Evolutionary conservation across 306 rosid genomes (phyloP).

Genomic region (Styphnolobium japonicum): DNA sequence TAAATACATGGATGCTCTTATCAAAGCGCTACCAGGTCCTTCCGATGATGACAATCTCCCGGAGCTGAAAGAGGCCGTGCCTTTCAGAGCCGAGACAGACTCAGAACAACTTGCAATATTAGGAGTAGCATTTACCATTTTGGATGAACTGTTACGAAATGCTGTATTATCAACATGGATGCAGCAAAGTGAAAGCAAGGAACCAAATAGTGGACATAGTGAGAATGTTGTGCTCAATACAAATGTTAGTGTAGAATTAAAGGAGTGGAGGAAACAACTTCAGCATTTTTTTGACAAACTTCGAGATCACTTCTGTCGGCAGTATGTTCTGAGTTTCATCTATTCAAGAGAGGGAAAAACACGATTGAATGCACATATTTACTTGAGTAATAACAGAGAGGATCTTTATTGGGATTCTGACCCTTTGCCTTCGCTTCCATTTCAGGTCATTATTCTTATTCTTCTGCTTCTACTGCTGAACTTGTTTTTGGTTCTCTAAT

Average conservation of each 20-base stretch:
- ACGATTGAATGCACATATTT: conserved; percentile 75
- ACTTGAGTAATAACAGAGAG: conserved; percentile 61
- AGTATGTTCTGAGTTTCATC: conserved; percentile 85
- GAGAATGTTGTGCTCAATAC: conserved; percentile 51
- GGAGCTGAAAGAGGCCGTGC: conserved; percentile 68
- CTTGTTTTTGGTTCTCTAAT: not conserved
- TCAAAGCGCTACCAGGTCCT: conserved; percentile 78
- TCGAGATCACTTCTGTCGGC: conserved; percentile 90
- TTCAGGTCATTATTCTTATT: conserved; percentile 66
- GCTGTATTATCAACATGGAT: conserved; percentile 74
- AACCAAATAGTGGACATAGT: conserved; percentile 42
- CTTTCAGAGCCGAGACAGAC: conserved; percentile 91
- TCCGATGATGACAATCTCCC: conserved; percentile 88
- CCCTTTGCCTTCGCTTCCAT: conserved; percentile 91
- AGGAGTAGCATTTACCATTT: conserved; percentile 83
- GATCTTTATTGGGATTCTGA: conserved; percentile 63
- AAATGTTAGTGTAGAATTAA: conserved; percentile 60
- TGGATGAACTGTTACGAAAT: conserved; percentile 83
- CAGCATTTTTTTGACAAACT: conserved; percentile 95
- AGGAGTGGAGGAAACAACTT: conserved; percentile 94
- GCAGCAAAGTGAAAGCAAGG: conserved; percentile 53
- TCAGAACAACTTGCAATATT: conserved; percentile 87
- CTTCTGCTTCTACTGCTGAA: conserved; percentile 17
- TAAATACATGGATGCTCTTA: conserved; percentile 84
- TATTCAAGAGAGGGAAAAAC: conserved; percentile 97